Evolutionary conservation across 306 rosid species (phyloP).

Genomic region (Dryas drummondii): DNA sequence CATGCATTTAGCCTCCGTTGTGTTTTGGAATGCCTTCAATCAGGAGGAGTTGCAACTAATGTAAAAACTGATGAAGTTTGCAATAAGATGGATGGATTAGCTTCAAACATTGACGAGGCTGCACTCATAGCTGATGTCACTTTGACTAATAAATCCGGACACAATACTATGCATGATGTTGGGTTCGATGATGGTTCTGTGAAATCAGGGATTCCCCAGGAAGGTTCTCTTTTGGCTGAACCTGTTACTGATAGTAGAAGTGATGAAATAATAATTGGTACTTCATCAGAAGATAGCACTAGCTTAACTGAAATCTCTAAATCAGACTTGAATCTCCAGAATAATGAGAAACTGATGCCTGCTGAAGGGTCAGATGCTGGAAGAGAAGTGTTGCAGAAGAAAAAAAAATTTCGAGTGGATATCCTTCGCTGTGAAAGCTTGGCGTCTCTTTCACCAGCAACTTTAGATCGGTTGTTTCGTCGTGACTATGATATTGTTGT

Average conservation of each 20-base stretch:
- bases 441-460: slow-evolving; percentile 88
- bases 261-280: slow-evolving; percentile 40
- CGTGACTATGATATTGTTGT: slow-evolving; percentile 95
- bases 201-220: slow-evolving; percentile 35
- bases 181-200: slow-evolving; percentile 31
- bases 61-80: slow-evolving; percentile 42
- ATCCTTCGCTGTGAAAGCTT: slow-evolving; percentile 94
- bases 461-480: slow-evolving; percentile 75
- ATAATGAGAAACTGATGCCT: slow-evolving; percentile 40
- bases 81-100: slow-evolving; percentile 35
- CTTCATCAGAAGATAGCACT: slow-evolving; percentile 38
- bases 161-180: slow-evolving; percentile 30
- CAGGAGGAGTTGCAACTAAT: slow-evolving; percentile 67
- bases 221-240: slow-evolving; percentile 43
- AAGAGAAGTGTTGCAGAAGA: slow-evolving; percentile 51
- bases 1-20: slow-evolving; percentile 96
- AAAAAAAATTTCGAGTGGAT: slow-evolving; percentile 76
- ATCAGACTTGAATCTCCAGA: slow-evolving; percentile 32
- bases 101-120: slow-evolving; percentile 47
- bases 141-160: slow-evolving; percentile 39
- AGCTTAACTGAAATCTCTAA: slow-evolving; percentile 36
- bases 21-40: slow-evolving; percentile 79
- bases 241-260: slow-evolving; percentile 31
- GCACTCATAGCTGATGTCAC: slow-evolving; percentile 43
- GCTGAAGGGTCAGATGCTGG: slow-evolving; percentile 55